A percentile compares a stretch with the other conserved stretches of the same genome.
Conservation (phyloP, 1,284 basidiomycete genomes). For the Cutaneotrichosporon sp. region DNA sequence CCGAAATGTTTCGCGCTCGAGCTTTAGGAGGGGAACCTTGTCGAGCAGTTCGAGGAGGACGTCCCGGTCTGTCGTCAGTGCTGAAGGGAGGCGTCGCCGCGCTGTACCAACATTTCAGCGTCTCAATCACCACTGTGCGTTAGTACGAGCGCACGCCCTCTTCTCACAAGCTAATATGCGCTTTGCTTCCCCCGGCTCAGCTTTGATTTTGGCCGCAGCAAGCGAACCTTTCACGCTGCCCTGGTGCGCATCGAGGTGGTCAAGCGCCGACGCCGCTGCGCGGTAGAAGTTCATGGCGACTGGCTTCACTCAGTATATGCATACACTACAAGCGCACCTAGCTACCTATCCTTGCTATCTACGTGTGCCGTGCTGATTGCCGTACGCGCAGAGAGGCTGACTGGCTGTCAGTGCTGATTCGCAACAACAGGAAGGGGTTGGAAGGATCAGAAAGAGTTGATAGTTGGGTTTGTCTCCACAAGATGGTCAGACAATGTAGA, state of each 20-base stretch:
- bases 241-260: constrained; percentile 75
- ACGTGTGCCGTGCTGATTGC: no score
- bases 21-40: constrained; percentile 64
- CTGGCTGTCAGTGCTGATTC: not conserved
- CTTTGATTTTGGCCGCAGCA: constrained; percentile 37
- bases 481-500: constrained; percentile 50
- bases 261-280: constrained; percentile 72
- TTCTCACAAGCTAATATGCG: constrained; percentile 50
- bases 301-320: no score
- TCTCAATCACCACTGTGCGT: constrained; percentile 68
- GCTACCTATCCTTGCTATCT: constrained; percentile 8
- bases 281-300: constrained; percentile 88
- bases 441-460: constrained; percentile 29
- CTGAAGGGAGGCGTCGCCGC: not conserved
- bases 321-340: not conserved
- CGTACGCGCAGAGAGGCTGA: not conserved
- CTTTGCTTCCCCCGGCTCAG: constrained; percentile 63
- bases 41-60: constrained; percentile 54
- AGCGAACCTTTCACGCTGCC: constrained; percentile 61
- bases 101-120: constrained; percentile 75
- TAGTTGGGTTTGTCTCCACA: constrained; percentile 28
- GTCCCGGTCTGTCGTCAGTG: constrained; percentile 51
- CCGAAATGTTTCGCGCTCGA: constrained; percentile 65
- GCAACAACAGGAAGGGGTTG: not conserved
- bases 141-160: not conserved